phyloP scores from a whole-genome alignment of 1,139 yeast genomes.

The Yamadazyma pseudoaaseri region DNA sequence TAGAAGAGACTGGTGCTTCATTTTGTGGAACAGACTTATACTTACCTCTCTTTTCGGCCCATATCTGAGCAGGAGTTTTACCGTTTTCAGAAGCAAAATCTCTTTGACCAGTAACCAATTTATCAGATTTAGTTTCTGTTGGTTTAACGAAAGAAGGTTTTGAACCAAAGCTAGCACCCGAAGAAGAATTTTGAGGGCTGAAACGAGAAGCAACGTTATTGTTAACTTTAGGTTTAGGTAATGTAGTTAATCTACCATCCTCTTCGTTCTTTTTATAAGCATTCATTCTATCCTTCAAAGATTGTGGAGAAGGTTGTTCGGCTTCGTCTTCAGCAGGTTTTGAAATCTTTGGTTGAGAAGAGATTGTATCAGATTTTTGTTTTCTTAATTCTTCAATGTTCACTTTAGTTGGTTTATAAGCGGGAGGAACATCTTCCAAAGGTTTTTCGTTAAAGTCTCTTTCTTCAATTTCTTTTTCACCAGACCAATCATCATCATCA shows the following conservation, averaged over 20 bases:
- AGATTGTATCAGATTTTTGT: constrained; percentile 47
- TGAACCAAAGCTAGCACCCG: constrained; percentile 52
- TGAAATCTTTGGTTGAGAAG: constrained; percentile 34
- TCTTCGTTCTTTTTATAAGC: constrained; percentile 33
- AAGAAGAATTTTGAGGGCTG: constrained; percentile 28
- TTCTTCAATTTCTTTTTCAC: constrained; percentile 62
- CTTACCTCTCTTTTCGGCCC: constrained; percentile 90
- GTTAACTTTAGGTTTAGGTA: constrained; percentile 64
- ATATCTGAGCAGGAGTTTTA: constrained; percentile 89
- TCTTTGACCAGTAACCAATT: constrained; percentile 64
- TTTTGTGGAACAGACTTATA: constrained; percentile 42
- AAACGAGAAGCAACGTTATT: constrained; percentile 55
- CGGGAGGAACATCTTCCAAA: constrained; percentile 56
- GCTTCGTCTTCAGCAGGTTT: constrained; percentile 19
- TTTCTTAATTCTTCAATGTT: constrained; percentile 43
- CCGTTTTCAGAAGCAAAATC: constrained; percentile 74
- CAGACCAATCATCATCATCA: constrained; percentile 64
- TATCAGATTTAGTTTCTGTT: constrained; percentile 33
- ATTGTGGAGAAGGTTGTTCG: constrained; percentile 28
- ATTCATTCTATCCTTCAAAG: constrained; percentile 45
- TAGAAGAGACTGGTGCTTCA: constrained; percentile 17
- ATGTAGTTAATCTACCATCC: constrained; percentile 55
- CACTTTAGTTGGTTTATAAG: constrained; percentile 67
- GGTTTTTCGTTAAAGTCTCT: constrained; percentile 68
- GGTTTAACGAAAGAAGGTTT: constrained; percentile 42